Conservation (phyloP, 2,329 filamentous ascomycete genomes). For the Colletotrichum gloeosporioides region DNA sequence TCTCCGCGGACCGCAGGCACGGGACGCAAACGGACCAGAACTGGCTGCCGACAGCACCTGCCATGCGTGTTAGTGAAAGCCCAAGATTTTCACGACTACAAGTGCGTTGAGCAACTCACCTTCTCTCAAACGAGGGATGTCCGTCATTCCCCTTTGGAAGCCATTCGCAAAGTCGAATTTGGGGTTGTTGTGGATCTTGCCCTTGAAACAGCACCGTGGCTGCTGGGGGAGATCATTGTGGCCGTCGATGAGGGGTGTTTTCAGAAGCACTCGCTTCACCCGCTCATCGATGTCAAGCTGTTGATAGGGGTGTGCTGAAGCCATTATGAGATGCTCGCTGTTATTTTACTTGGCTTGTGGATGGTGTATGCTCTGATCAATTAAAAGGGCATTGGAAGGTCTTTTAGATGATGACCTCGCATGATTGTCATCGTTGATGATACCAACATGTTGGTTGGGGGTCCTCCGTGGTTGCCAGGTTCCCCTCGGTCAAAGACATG, state of each 20-base stretch:
- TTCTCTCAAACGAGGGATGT: conserved; percentile 29
- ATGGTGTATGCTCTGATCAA: background rate
- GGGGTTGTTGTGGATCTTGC: conserved; percentile 35
- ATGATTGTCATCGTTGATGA: background rate
- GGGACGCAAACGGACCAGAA: conserved; percentile 35
- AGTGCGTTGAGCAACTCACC: background rate
- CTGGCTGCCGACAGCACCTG: conserved; percentile 30
- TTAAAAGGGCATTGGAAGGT: accelerated
- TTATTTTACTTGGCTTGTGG: accelerated
- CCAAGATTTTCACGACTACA: too few relatives aligned
- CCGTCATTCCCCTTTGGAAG: conserved; percentile 36
- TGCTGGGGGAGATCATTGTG: conserved; percentile 39
- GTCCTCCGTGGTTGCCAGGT: background rate
- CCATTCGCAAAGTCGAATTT: conserved; percentile 36
- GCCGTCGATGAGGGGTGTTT: conserved; percentile 37
- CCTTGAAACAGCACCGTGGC: conserved; percentile 29
- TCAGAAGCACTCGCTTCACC: conserved; percentile 29
- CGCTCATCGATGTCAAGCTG: conserved; percentile 28
- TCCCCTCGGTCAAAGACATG: background rate
- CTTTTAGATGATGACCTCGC: accelerated
- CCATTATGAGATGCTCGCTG: background rate
- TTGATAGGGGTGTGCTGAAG: conserved; percentile 7
- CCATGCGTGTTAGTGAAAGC: background rate
- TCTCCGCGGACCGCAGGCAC: conserved; percentile 27
- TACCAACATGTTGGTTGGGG: background rate